Conservation (phyloP, 306 rosid genomes). For the Arachis hypogaea region DNA sequence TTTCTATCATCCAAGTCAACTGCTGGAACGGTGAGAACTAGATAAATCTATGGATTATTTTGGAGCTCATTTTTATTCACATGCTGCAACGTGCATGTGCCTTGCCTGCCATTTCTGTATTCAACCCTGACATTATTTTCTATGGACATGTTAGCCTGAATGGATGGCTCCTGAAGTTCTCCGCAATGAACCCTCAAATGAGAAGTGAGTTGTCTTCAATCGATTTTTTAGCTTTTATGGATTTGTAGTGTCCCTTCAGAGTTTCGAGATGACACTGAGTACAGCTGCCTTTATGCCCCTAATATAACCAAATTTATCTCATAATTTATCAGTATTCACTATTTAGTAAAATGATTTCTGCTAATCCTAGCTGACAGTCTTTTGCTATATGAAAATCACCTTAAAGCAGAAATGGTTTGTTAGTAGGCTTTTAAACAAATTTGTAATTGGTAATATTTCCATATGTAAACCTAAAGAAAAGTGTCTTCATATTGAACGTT, state of each 20-base stretch:
- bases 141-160: conserved; percentile 75
- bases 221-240: conserved; percentile 21
- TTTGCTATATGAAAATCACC: conserved; percentile 13
- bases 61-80: conserved; percentile 28
- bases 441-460: background rate
- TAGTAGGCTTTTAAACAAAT: background rate
- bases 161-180: conserved; percentile 99
- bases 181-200: conserved; percentile 97
- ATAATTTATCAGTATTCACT: background rate
- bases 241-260: conserved; percentile 8
- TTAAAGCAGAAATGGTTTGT: background rate
- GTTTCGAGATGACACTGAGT: conserved; percentile 3
- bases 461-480: too few relatives aligned
- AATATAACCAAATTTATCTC: background rate
- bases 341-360: conserved; percentile 15
- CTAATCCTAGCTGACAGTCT: conserved; percentile 24
- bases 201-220: conserved; percentile 68
- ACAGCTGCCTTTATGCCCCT: conserved; percentile 27
- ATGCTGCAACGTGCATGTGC: conserved; percentile 31
- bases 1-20: conserved; percentile 98
- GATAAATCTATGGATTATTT: conserved; percentile 21
- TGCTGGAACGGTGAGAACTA: conserved; percentile 96
- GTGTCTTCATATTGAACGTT: too few relatives aligned
- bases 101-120: conserved; percentile 34
- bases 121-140: conserved; percentile 42